Conservation (phyloP, 768 basidiomycete species). For the Hygrophorus russula region DNA sequence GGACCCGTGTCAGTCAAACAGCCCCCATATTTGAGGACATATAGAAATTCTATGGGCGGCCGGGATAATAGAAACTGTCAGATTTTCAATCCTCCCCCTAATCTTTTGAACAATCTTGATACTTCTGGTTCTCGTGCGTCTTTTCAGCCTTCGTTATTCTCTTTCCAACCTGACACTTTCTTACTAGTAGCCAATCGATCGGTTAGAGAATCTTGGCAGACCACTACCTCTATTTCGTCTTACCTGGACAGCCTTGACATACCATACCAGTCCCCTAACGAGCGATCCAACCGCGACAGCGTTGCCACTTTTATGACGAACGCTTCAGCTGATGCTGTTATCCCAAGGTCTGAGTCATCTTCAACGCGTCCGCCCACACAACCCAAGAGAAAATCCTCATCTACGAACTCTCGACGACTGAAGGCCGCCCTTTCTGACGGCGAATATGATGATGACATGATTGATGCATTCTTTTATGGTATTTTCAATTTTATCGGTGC, state of each 20-base stretch:
- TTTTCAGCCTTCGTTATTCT: not conserved
- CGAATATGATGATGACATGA: conserved; percentile 25
- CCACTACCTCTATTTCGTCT: conserved; percentile 24
- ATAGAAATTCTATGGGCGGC: not conserved
- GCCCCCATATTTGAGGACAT: not conserved
- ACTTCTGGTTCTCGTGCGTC: conserved; percentile 3
- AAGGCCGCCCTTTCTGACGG: conserved; percentile 29
- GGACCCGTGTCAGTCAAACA: not conserved
- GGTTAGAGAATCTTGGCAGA: conserved; percentile 36
- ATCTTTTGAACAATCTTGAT: not conserved
- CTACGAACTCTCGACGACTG: conserved; percentile 19
- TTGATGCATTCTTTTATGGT: conserved; percentile 24
- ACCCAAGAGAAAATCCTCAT: not conserved
- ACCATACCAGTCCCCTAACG: conserved; percentile 21
- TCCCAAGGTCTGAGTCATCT: conserved; percentile 24
- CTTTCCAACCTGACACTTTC: not conserved
- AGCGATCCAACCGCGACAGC: conserved; percentile 37
- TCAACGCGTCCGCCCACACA: not conserved
- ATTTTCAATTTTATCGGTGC: conserved; percentile 5
- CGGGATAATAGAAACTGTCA: not conserved
- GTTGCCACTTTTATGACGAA: conserved; percentile 47
- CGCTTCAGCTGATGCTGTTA: conserved; percentile 45
- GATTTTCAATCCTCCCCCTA: not conserved
- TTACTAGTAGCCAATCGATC: conserved; percentile 11
- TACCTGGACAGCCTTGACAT: conserved; percentile 31